phyloP scores from a whole-genome alignment of 2,329 filamentous ascomycete genomes.

The Fusarium drepaniforme region DNA sequence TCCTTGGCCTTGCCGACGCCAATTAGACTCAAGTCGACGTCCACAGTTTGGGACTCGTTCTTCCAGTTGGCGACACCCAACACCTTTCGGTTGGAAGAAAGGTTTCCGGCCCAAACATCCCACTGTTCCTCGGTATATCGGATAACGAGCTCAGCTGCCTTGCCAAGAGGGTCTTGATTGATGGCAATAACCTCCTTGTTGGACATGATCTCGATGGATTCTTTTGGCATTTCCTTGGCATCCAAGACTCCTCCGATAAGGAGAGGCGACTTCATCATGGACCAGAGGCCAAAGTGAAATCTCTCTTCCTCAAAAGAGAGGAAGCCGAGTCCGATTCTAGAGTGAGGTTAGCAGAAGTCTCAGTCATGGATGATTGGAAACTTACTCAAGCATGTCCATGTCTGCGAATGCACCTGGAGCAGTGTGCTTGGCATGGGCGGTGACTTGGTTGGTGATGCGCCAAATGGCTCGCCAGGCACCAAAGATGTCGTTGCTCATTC shows the following conservation, averaged over 20 bases:
- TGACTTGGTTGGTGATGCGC: slow-evolving; percentile 64
- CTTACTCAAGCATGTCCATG: slow-evolving; percentile 64
- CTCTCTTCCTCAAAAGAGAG: slow-evolving; percentile 60
- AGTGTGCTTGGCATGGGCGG: slow-evolving; percentile 59
- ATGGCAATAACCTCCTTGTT: slow-evolving; percentile 68
- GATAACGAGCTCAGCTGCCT: slow-evolving; percentile 62
- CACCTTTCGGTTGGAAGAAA: slow-evolving; percentile 57
- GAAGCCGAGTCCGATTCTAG: slow-evolving; percentile 59
- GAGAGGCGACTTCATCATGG: slow-evolving; percentile 64
- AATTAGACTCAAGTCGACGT: slow-evolving; percentile 54
- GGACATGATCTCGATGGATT: slow-evolving; percentile 57
- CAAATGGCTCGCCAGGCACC: slow-evolving; percentile 64
- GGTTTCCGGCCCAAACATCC: slow-evolving; percentile 63
- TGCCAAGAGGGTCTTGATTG: slow-evolving; percentile 67
- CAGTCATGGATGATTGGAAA: rapidly evolving
- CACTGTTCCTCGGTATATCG: slow-evolving; percentile 62
- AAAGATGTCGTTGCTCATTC: slow-evolving; percentile 67
- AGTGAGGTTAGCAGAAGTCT: not conserved
- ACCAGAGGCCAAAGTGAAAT: slow-evolving; percentile 66
- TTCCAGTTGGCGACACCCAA: slow-evolving; percentile 64
- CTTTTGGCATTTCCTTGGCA: slow-evolving; percentile 49
- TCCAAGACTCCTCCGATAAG: slow-evolving; percentile 60
- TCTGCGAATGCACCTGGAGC: slow-evolving; percentile 62
- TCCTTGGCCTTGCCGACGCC: slow-evolving; percentile 55
- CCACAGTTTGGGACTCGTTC: slow-evolving; percentile 56